Conservation (phyloP, 2,329 filamentous ascomycete genomes). For the Fusarium heterosporum region DNA sequence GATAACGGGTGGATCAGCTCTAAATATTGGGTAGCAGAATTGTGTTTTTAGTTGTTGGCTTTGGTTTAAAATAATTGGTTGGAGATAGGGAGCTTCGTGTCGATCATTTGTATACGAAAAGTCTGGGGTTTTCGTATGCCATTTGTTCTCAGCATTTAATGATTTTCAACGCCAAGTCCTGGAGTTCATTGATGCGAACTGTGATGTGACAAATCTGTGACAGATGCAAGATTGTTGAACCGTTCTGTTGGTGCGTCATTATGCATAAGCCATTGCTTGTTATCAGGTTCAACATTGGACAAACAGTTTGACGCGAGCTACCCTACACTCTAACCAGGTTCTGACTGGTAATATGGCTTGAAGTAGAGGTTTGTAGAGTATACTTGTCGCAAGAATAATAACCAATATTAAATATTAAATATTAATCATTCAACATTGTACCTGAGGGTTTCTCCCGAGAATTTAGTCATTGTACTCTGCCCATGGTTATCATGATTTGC, state of each 20-base stretch:
- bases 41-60: conserved; percentile 2
- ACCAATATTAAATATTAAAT: neutral
- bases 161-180: neutral
- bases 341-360: neutral
- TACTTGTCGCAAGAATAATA: neutral
- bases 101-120: conserved; percentile 4
- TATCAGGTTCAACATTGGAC: neutral
- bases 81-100: conserved; percentile 16
- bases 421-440: neutral
- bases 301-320: neutral
- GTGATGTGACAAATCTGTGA: neutral
- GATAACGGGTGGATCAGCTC: conserved; percentile 30
- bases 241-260: neutral
- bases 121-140: conserved; percentile 13
- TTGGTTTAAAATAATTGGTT: conserved; percentile 5
- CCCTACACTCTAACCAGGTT: neutral
- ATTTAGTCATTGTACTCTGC: neutral
- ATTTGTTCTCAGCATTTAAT: neutral
- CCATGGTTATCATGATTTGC: neutral
- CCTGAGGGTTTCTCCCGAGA: neutral
- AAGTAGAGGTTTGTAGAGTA: neutral
- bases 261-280: neutral
- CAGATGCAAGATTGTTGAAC: neutral
- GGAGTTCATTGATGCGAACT: neutral
- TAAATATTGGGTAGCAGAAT: conserved; percentile 6